phyloP scores from a whole-genome alignment of 352 stramenopile genomes.

The Pythium brachiatum region DNA sequence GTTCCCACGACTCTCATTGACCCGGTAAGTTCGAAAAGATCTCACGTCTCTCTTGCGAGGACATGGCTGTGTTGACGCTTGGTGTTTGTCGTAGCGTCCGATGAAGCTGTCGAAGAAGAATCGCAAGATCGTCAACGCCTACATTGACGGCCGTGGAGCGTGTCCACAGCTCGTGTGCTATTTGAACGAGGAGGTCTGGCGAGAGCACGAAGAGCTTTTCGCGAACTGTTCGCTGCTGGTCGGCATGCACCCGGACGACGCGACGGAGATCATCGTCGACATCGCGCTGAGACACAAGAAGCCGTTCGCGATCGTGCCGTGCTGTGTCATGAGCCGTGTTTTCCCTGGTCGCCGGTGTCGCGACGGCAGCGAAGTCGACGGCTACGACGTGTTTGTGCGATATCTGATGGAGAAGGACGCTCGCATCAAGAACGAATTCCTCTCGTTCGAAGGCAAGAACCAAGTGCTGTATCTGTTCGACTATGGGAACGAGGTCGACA shows the following conservation, averaged over 20 bases:
- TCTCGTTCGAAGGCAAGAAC: conserved; percentile 83
- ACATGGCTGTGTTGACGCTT: not conserved
- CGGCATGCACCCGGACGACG: conserved; percentile 95
- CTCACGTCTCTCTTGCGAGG: not conserved
- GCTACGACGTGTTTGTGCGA: conserved; percentile 76
- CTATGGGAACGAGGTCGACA: conserved; percentile 25
- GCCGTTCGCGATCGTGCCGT: conserved; percentile 95
- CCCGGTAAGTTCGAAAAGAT: conserved; percentile 42
- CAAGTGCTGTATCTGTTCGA: conserved; percentile 82
- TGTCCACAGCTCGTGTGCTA: conserved; percentile 55
- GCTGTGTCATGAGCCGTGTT: conserved; percentile 94
- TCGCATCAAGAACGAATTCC: conserved; percentile 54
- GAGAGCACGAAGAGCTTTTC: conserved; percentile 57
- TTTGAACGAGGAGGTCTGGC: conserved; percentile 56
- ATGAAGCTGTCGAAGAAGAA: conserved; percentile 81
- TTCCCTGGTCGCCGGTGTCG: conserved; percentile 77
- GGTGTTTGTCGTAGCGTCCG: conserved; percentile 35
- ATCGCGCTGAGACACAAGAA: conserved; percentile 83
- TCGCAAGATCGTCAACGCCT: conserved; percentile 52
- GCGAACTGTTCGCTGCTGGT: conserved; percentile 82
- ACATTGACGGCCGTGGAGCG: conserved; percentile 32
- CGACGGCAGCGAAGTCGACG: conserved; percentile 66
- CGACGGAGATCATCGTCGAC: conserved; percentile 95
- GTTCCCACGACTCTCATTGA: conserved; percentile 85
- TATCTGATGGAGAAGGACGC: conserved; percentile 83